A percentile compares a stretch with the other conserved stretches of the same genome.
These are phyloP conservation scores for Ceratonia siliqua DNA, from an alignment of 306 rosid genomes.

Conservation along the genomic window DNA sequence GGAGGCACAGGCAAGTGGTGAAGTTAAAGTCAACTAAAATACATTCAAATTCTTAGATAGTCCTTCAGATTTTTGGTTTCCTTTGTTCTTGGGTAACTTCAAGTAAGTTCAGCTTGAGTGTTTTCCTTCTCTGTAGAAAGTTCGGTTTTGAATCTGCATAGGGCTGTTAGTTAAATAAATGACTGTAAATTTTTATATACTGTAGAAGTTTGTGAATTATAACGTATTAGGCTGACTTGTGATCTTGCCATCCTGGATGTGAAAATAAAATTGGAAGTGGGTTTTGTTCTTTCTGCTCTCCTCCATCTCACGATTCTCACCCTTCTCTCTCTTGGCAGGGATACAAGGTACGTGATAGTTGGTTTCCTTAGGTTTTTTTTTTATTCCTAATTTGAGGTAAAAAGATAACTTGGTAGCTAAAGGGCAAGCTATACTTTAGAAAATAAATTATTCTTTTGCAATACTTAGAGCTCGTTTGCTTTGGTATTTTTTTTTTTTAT, in stretches of 20 bases:
- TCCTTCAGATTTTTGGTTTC: slow-evolving; percentile 26
- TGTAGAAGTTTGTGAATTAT: neutral
- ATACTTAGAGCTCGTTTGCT: too few relatives aligned
- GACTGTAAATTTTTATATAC: slow-evolving; percentile 34
- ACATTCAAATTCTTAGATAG: neutral
- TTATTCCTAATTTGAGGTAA: neutral
- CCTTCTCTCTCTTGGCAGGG: neutral
- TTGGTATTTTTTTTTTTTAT: too few relatives aligned
- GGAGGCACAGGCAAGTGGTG: slow-evolving; percentile 48
- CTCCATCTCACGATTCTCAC: too few relatives aligned
- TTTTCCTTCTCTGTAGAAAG: slow-evolving; percentile 29
- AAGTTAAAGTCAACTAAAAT: slow-evolving; percentile 33
- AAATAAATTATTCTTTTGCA: too few relatives aligned
- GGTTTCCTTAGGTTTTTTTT: neutral
- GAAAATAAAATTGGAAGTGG: slow-evolving; percentile 28
- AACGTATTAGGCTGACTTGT: neutral
- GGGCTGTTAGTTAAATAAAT: slow-evolving; percentile 36
- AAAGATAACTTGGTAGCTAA: neutral
- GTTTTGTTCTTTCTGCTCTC: neutral
- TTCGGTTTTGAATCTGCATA: slow-evolving; percentile 26
- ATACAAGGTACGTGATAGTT: neutral
- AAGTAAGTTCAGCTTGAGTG: slow-evolving; percentile 6
- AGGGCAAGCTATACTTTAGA: neutral
- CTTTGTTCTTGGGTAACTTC: slow-evolving; percentile 7
- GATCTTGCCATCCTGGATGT: slow-evolving; percentile 28